Conservation (phyloP, 805 yeast genomes). For the Saccharomycopsis vini region DNA sequence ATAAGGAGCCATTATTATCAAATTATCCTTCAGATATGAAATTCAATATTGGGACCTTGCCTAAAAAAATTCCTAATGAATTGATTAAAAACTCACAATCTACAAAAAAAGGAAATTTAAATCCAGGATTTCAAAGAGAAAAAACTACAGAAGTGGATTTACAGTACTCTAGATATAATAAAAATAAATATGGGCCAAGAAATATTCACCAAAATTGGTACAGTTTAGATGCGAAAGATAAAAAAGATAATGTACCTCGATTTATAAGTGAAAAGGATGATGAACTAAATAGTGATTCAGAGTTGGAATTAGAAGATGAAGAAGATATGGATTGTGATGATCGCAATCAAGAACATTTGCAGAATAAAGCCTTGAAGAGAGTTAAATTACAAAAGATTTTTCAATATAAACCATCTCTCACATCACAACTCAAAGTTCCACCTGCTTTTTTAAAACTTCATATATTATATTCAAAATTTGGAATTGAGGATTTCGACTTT, state of each 20-base stretch:
- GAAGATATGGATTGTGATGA: conserved; percentile 4
- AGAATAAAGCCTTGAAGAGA: neutral
- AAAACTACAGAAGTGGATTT: conserved; percentile 5
- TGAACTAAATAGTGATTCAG: conserved; percentile 22
- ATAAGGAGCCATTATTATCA: conserved; percentile 65
- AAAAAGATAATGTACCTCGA: conserved; percentile 34
- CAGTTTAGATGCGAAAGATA: conserved; percentile 28
- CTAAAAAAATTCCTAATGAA: conserved; percentile 19
- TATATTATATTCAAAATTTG: conserved; percentile 79
- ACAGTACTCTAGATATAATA: conserved; percentile 36
- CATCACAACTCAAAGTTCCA: conserved; percentile 32
- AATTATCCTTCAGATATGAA: conserved; percentile 64
- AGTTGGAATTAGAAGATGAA: conserved; percentile 4
- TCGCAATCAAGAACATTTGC: conserved; percentile 8
- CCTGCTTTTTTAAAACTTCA: conserved; percentile 67
- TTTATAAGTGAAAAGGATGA: conserved; percentile 48
- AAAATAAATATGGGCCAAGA: conserved; percentile 46
- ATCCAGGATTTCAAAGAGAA: neutral
- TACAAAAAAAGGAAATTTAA: neutral
- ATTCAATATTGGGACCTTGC: conserved; percentile 32
- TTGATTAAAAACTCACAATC: conserved; percentile 27
- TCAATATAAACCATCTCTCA: conserved; percentile 10
- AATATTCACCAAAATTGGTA: conserved; percentile 37
- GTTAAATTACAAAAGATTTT: conserved; percentile 8
- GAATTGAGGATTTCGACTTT: conserved; percentile 91